A percentile compares a stretch with the other conserved stretches of the same genome.
Conservation (phyloP, 305 asterid genomes). For the Solanum hybrid region DNA sequence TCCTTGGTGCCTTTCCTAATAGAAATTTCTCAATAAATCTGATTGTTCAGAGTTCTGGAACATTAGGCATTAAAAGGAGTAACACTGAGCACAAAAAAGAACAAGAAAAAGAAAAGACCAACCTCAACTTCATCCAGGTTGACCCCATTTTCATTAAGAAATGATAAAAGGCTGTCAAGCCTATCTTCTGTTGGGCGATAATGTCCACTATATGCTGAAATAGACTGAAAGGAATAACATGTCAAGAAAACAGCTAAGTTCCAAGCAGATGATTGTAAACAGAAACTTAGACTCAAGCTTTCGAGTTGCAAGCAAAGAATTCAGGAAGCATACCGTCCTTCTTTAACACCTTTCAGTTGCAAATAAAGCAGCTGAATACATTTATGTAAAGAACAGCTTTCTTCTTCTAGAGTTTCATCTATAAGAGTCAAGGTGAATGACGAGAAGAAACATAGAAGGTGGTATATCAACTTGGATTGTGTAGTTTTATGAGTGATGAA, state of each 20-base stretch:
- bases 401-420: not conserved
- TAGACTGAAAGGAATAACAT: constrained; percentile 18
- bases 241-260: not conserved
- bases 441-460: not conserved
- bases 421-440: not conserved
- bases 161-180: constrained; percentile 50
- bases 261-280: not conserved
- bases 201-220: constrained; percentile 85
- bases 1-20: not conserved
- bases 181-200: constrained; percentile 83
- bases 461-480: not conserved
- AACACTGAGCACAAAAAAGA: not conserved
- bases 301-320: not conserved
- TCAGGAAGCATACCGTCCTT: not conserved
- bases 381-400: not conserved
- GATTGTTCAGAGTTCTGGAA: not conserved
- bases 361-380: not conserved
- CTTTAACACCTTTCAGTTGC: not conserved
- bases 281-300: not conserved
- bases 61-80: not conserved
- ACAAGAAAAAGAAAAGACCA: not conserved
- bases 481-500: not conserved
- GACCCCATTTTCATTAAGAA: constrained; percentile 67
- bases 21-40: not conserved
- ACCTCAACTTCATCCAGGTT: constrained; percentile 55